phyloP scores from a whole-genome alignment of 2,329 filamentous ascomycete species.

The Ophiocordyceps camponoti-rufipedis region DNA sequence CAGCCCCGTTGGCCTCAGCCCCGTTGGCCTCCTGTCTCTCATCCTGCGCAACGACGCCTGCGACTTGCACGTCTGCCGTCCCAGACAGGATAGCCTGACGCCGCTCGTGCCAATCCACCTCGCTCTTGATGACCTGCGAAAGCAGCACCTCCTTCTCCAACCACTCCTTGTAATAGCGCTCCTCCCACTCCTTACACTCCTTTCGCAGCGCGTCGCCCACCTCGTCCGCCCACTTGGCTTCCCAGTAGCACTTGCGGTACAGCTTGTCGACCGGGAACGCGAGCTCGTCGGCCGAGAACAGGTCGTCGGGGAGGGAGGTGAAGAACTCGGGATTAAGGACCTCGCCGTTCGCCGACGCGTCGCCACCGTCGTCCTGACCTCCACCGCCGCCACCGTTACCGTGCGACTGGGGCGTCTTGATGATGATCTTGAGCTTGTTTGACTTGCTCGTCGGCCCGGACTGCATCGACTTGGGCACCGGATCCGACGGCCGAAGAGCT shows the following conservation, averaged over 20 bases:
- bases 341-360: constrained; percentile 36
- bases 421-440: constrained; percentile 42
- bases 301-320: constrained; percentile 33
- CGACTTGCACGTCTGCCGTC: constrained; percentile 24
- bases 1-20: not conserved
- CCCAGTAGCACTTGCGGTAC: constrained; percentile 48
- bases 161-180: constrained; percentile 54
- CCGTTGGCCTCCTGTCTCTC: constrained; percentile 11
- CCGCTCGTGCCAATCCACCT: constrained; percentile 46
- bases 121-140: constrained; percentile 50
- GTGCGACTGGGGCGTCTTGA: constrained; percentile 42
- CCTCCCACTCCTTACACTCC: constrained; percentile 50
- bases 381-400: constrained; percentile 34
- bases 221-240: constrained; percentile 54
- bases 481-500: constrained; percentile 63
- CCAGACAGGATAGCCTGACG: constrained; percentile 35
- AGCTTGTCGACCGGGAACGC: constrained; percentile 39
- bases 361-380: constrained; percentile 33
- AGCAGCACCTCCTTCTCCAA: constrained; percentile 61
- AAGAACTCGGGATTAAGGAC: constrained; percentile 40
- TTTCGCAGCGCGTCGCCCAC: constrained; percentile 44
- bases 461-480: constrained; percentile 53
- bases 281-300: constrained; percentile 49
- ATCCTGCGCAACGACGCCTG: constrained; percentile 8
- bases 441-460: constrained; percentile 23